Evolutionary conservation across 1,284 basidiomycete genomes (phyloP).

Genomic region (Inonotus obliquus): DNA sequence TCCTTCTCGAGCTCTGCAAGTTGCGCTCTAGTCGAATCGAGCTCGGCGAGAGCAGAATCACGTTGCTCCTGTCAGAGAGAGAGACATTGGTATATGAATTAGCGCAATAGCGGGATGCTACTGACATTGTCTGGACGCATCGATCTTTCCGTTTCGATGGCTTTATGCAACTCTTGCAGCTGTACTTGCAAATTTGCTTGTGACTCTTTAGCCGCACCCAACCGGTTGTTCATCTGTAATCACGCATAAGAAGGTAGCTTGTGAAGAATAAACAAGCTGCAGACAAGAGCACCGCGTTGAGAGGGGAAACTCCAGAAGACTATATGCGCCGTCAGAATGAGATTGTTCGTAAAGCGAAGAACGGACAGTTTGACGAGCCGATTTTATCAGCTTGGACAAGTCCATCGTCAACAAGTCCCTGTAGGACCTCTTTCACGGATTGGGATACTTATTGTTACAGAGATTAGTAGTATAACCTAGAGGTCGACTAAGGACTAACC

Average conservation of each 20-base stretch:
- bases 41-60: conserved; percentile 41
- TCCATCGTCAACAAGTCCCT: conserved; percentile 79
- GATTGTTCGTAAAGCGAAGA: neutral
- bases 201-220: conserved; percentile 51
- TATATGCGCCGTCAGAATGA: conserved; percentile 28
- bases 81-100: neutral
- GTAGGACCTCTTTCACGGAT: conserved; percentile 83
- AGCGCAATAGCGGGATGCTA: conserved; percentile 8
- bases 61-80: conserved; percentile 47
- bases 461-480: neutral
- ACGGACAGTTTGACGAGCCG: conserved; percentile 83
- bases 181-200: conserved; percentile 44
- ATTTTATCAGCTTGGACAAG: conserved; percentile 85
- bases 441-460: conserved; percentile 58
- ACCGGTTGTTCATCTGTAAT: conserved; percentile 52
- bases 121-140: conserved; percentile 64
- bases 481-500: conserved; percentile 39
- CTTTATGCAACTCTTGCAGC: conserved; percentile 39
- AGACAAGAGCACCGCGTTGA: conserved; percentile 72
- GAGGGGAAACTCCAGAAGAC: conserved; percentile 94
- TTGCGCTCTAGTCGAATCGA: conserved; percentile 48
- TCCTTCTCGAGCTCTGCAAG: conserved; percentile 60
- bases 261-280: conserved; percentile 17
- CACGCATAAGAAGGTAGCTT: conserved; percentile 10
- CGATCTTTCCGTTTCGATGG: conserved; percentile 48